These are phyloP conservation scores for Cercospora sp. DNA, from an alignment of 2,329 filamentous ascomycete species.

Conservation along the genomic window DNA sequence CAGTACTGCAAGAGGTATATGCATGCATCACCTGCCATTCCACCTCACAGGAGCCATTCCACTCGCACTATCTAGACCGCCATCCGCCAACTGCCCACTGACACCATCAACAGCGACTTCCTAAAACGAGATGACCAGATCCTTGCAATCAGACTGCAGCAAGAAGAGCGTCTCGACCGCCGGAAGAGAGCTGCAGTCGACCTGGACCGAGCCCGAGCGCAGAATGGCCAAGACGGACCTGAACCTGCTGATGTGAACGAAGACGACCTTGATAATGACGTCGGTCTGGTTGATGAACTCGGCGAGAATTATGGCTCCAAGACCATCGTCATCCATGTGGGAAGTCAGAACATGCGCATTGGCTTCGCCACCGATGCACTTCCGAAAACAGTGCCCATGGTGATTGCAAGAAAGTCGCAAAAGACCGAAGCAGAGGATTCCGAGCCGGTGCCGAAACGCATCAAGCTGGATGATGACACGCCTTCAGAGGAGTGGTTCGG, in stretches of 20 bases:
- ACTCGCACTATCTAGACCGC: background rate
- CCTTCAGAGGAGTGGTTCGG: slow-evolving; percentile 80
- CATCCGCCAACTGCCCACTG: background rate
- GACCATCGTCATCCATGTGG: slow-evolving; percentile 91
- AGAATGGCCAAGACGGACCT: slow-evolving; percentile 57
- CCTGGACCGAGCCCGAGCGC: slow-evolving; percentile 78
- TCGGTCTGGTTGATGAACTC: slow-evolving; percentile 58
- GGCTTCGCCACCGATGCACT: slow-evolving; percentile 94
- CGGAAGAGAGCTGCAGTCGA: slow-evolving; percentile 86
- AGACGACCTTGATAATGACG: slow-evolving; percentile 44
- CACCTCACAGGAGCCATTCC: background rate
- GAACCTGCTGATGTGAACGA: slow-evolving; percentile 41
- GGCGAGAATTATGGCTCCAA: slow-evolving; percentile 74
- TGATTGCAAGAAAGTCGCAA: slow-evolving; percentile 75
- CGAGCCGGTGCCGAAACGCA: slow-evolving; percentile 70
- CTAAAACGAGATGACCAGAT: slow-evolving; percentile 98
- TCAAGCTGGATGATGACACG: slow-evolving; percentile 62
- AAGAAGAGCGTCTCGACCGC: slow-evolving; percentile 79
- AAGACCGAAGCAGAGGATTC: slow-evolving; percentile 83
- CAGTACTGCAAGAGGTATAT: slow-evolving; percentile 40
- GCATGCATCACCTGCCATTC: background rate
- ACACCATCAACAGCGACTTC: slow-evolving; percentile 70
- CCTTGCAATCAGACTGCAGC: slow-evolving; percentile 81
- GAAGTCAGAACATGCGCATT: slow-evolving; percentile 92
- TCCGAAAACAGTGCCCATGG: slow-evolving; percentile 91